phyloP scores from a whole-genome alignment of 2,329 filamentous ascomycete species.

The Pleoardoris graminearum region DNA sequence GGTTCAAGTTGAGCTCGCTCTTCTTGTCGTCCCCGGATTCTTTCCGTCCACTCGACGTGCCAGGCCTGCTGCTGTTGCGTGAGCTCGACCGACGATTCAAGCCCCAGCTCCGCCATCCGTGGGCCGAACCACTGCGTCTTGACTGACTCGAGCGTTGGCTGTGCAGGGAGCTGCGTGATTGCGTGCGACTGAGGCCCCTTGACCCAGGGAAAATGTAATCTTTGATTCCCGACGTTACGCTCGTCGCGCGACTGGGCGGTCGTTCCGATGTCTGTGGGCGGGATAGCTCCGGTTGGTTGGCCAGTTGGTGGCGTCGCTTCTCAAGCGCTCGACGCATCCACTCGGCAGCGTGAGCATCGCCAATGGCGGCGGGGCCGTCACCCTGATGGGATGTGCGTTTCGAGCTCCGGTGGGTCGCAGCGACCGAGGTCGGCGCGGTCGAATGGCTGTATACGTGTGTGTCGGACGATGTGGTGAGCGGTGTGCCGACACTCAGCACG shows the following conservation, averaged over 20 bases:
- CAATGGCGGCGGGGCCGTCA: conserved; percentile 38
- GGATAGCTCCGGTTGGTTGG: conserved; percentile 22
- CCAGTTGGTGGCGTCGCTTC: conserved; percentile 37
- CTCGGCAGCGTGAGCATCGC: conserved; percentile 46
- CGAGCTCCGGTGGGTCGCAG: conserved; percentile 45
- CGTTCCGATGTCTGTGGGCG: conserved; percentile 28
- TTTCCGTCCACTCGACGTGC: conserved; percentile 31
- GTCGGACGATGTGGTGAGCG: conserved; percentile 48
- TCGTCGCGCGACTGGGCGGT: conserved; percentile 42
- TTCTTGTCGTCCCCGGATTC: conserved; percentile 31
- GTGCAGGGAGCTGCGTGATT: conserved; percentile 41
- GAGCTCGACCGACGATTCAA: conserved; percentile 41
- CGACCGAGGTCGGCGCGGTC: conserved; percentile 49
- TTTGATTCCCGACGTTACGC: conserved; percentile 45
- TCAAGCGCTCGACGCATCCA: conserved; percentile 52
- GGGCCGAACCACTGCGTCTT: conserved; percentile 29
- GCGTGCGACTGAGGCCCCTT: conserved; percentile 33
- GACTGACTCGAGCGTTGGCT: conserved; percentile 23
- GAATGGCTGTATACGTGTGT: conserved; percentile 43
- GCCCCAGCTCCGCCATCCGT: conserved; percentile 47
- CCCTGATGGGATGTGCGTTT: conserved; percentile 48
- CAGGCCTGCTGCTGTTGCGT: conserved; percentile 37
- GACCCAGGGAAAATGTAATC: conserved; percentile 49
- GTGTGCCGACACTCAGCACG: conserved; percentile 42
- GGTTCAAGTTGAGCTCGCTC: conserved; percentile 49